Conservation (phyloP, 2,329 filamentous ascomycete species). For the Hymenoscyphus scutula region DNA sequence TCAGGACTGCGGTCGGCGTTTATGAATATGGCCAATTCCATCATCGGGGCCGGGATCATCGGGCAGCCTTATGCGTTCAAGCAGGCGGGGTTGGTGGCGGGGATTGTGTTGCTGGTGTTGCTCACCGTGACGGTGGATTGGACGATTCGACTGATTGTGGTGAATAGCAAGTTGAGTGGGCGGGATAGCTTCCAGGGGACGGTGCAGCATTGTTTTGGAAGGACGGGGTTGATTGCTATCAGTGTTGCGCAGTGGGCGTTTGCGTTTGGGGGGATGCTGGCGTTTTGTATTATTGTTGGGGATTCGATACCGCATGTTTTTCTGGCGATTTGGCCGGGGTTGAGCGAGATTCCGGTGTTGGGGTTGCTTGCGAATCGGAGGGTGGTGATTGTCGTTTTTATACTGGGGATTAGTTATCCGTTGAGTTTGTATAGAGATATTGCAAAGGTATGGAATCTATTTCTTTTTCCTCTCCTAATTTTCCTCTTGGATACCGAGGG, state of each 20-base stretch:
- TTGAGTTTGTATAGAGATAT: slow-evolving; percentile 94
- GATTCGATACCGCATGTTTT: slow-evolving; percentile 94
- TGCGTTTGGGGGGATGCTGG: slow-evolving; percentile 97
- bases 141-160: slow-evolving; percentile 95
- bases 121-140: slow-evolving; percentile 89
- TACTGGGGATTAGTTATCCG: slow-evolving; percentile 83
- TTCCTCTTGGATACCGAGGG: neutral
- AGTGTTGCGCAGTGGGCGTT: slow-evolving; percentile 93
- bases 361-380: slow-evolving; percentile 79
- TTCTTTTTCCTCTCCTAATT: neutral
- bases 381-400: slow-evolving; percentile 84
- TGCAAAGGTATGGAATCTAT: slow-evolving; percentile 67
- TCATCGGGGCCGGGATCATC: slow-evolving; percentile 77
- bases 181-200: slow-evolving; percentile 94
- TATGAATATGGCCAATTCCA: slow-evolving; percentile 99
- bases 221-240: slow-evolving; percentile 83
- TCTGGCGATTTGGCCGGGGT: slow-evolving; percentile 73
- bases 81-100: slow-evolving; percentile 83
- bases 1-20: slow-evolving; percentile 85
- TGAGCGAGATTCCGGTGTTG: slow-evolving; percentile 71
- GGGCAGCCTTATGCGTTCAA: slow-evolving; percentile 94
- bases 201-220: slow-evolving; percentile 92
- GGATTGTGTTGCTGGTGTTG: slow-evolving; percentile 71
- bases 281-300: slow-evolving; percentile 95
- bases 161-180: slow-evolving; percentile 95